Conservation (phyloP, 2,329 filamentous ascomycete genomes). For the Aspergillus hiratsukae region DNA sequence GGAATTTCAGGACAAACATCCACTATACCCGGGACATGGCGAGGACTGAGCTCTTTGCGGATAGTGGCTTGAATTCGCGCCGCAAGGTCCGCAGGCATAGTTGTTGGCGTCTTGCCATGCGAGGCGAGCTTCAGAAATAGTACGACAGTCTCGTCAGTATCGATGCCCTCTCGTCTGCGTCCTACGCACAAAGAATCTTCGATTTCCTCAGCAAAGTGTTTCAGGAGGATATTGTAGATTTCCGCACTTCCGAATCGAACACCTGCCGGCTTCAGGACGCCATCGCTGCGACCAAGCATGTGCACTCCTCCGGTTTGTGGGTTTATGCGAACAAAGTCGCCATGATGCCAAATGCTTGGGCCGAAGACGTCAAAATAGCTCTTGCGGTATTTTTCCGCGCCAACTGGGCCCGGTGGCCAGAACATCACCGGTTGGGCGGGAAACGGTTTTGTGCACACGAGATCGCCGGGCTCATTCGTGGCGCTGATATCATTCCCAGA, state of each 20-base stretch:
- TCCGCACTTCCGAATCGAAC: conserved; percentile 91
- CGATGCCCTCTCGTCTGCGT: conserved; percentile 61
- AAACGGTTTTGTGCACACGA: conserved; percentile 82
- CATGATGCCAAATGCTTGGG: conserved; percentile 76
- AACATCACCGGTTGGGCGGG: conserved; percentile 89
- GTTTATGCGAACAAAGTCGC: conserved; percentile 78
- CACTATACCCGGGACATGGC: conserved; percentile 82
- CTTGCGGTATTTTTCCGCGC: conserved; percentile 70
- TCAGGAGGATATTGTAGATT: conserved; percentile 90
- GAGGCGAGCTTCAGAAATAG: conserved; percentile 75
- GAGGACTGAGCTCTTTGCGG: conserved; percentile 72
- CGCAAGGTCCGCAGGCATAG: conserved; percentile 58
- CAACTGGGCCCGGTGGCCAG: conserved; percentile 63
- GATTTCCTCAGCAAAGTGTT: conserved; percentile 72
- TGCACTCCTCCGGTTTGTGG: conserved; percentile 69
- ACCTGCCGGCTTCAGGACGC: conserved; percentile 85
- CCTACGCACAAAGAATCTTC: conserved; percentile 88
- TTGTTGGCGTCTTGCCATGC: conserved; percentile 9
- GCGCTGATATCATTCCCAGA: conserved; percentile 55
- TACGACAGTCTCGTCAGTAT: conserved; percentile 80
- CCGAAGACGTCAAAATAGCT: conserved; percentile 86
- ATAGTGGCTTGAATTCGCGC: conserved; percentile 63
- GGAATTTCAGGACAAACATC: conserved; percentile 84
- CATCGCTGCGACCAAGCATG: conserved; percentile 91
- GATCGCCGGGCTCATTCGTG: conserved; percentile 71